Base-by-base conservation (phyloP, 305 asterid genomes). In the Fraxinus greggii region DNA sequence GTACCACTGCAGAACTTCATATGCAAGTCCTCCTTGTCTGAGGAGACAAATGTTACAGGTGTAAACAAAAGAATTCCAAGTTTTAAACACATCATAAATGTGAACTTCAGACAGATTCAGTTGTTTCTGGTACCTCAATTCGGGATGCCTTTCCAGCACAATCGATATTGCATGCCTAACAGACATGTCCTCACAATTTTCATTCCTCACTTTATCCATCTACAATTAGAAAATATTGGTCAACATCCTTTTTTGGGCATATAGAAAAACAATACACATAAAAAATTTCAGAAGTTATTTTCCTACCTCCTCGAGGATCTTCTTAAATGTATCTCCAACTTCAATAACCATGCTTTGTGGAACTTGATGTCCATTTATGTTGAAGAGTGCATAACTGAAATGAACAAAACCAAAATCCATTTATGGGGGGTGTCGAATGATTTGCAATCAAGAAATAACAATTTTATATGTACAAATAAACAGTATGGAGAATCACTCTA, bases 1-100 rank as follows among this genome's bases (percentile, higher is more conserved):
- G 90, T 88, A 96, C 99, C 99, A 96, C 85, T 96, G 98, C 87
- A 94, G 80, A 79, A 96, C 99, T 89, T 96, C 93, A 79, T 87
- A 85, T 10, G 98, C 95, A 32, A 92, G 91, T 76, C 98, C 99
- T 85, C 88, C 88, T 91, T 89, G 97, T 88, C 99, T 95, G 86
- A 80, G 24, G 75, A 40, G 76, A 80, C 35, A 72, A 76, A 86
- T 79, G 74, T 48, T 69, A 75, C 48, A 24, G 15, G 56, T 61
- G 72, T 87, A 54, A 87, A 79, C 59, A 80, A 81, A 72, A 3
- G 23, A 67, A 69, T 81, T 81, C 78, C 32, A 23, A 10, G 77
- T 79, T 82, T 80, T 81, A 72, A 82, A 80, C 9, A 59, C 78
- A 78, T 40, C 15, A 75, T 40, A 1, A 74, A 2, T 79, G 36